Conservation (phyloP, 345 rosid genomes). For the Turritis glabra region DNA sequence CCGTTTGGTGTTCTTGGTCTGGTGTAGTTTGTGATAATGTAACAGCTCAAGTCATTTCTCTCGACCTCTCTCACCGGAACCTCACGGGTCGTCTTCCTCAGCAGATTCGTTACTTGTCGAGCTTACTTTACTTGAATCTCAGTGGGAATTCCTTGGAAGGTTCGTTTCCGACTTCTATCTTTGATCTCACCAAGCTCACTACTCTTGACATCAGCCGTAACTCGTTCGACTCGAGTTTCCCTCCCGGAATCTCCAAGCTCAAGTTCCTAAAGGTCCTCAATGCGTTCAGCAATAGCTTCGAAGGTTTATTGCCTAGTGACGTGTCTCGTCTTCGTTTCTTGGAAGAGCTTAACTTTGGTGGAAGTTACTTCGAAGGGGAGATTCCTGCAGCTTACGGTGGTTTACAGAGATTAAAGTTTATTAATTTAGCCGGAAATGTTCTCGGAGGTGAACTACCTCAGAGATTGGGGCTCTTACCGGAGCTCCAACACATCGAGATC, state of each 20-base stretch:
- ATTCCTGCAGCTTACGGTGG: constrained; percentile 69
- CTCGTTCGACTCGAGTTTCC: constrained; percentile 71
- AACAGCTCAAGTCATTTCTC: constrained; percentile 56
- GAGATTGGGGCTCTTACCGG: constrained; percentile 55
- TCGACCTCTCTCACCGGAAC: constrained; percentile 74
- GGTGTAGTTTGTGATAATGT: constrained; percentile 67
- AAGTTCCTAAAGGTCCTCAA: constrained; percentile 60
- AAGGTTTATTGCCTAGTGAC: constrained; percentile 63
- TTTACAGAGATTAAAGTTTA: constrained; percentile 51
- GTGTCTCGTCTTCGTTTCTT: constrained; percentile 53
- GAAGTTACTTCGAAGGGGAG: constrained; percentile 83
- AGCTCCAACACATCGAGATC: constrained; percentile 72
- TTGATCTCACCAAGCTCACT: constrained; percentile 58
- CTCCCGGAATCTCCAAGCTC: constrained; percentile 75
- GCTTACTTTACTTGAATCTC: constrained; percentile 68
- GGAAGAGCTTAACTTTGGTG: constrained; percentile 90
- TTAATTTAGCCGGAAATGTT: constrained; percentile 72
- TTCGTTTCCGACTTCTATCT: constrained; percentile 53
- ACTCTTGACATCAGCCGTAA: constrained; percentile 83
- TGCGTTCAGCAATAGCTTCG: constrained; percentile 82
- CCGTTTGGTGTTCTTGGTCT: constrained; percentile 88
- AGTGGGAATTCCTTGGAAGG: constrained; percentile 67
- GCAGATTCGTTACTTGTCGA: constrained; percentile 60
- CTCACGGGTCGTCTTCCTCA: constrained; percentile 71
- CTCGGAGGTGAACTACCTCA: constrained; percentile 68